Evolutionary conservation across 805 yeast genomes (phyloP).

Genomic region (Candida gorgasii): DNA sequence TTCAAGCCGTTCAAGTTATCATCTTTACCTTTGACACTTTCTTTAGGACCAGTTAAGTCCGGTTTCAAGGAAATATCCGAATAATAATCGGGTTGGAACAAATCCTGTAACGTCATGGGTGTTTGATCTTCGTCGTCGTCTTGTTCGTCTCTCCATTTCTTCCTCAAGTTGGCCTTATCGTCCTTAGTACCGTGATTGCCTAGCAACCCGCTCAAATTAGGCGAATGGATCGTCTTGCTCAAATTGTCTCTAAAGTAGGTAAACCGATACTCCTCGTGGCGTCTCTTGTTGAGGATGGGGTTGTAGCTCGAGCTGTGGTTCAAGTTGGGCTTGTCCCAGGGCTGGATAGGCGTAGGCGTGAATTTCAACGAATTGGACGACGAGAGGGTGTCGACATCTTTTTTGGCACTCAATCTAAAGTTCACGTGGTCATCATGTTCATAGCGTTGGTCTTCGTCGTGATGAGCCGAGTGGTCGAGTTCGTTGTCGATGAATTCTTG

Average conservation of each 20-base stretch:
- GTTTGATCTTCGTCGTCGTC: slow-evolving; percentile 9
- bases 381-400: not conserved
- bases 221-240: slow-evolving; percentile 86
- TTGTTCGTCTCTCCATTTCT: slow-evolving; percentile 18
- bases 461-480: slow-evolving; percentile 59
- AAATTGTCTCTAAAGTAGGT: slow-evolving; percentile 91
- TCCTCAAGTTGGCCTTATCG: slow-evolving; percentile 13
- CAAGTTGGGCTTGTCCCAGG: slow-evolving; percentile 7
- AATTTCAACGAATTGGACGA: slow-evolving; percentile 40
- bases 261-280: slow-evolving; percentile 55
- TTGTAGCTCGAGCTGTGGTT: slow-evolving; percentile 56
- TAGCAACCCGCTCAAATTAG: slow-evolving; percentile 78
- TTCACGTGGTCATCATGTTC: slow-evolving; percentile 15
- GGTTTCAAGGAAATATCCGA: not conserved
- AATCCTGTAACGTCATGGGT: slow-evolving; percentile 18
- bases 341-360: slow-evolving; percentile 65
- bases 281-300: slow-evolving; percentile 22
- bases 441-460: slow-evolving; percentile 16
- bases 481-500: slow-evolving; percentile 80
- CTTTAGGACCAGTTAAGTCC: too few species aligned
- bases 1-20: not conserved
- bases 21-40: not conserved
- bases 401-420: slow-evolving; percentile 12
- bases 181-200: slow-evolving; percentile 9
- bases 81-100: slow-evolving; percentile 28